Evolutionary conservation across 2,329 filamentous ascomycete species (phyloP), one percentile per base, ranked within the genome.

Genomic region (Bipolaris gigantea): DNA sequence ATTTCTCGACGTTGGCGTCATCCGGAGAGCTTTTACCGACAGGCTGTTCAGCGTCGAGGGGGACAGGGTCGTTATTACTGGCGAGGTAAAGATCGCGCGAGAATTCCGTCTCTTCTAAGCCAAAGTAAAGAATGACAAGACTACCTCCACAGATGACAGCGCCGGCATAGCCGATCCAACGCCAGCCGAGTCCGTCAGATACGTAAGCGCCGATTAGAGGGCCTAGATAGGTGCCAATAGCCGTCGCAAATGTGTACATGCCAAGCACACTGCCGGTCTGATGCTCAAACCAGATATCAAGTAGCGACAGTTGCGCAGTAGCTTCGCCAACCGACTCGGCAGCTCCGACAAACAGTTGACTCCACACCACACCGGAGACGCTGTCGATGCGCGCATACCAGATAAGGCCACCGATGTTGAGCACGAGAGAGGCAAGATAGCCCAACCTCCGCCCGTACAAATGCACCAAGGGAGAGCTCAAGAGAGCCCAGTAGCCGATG

Each of bases 271-370:
- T 43, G 21, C 40, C 40, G 19, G 40, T 43, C 27, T 43, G 40
- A 43, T 43, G 40, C 25, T 43, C 40, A 30, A 43, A 43, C 40
- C 40, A 43, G 27, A 43, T 43, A 8, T 43, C 40, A 11, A 43
- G 40, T 32, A 43, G 40, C 6, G 40, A 43, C 16, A 43, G 40
- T 43, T 43, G 40, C n/a, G 40, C 40, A 15, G 40, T 43, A 43
- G 40, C 40, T 43, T 43, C 40, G 27, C 40, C 40, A 10, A 43
- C 40, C 25, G 40, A 43, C 40, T 43, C 40, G 25, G 40, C 40
- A 32, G 40, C 40, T 43, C 40, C 40, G 4, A 43, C 40, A 10
- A 43, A 43, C 10, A 43, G 18, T 21, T 43, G 40, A 32, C 40
- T 43, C 40, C 40, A 43, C 6, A 43, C 40, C 10, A 43, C 40